These are phyloP conservation scores for Scutellaria minor DNA, from an alignment of 257 asterid species.

Conservation along the genomic window DNA sequence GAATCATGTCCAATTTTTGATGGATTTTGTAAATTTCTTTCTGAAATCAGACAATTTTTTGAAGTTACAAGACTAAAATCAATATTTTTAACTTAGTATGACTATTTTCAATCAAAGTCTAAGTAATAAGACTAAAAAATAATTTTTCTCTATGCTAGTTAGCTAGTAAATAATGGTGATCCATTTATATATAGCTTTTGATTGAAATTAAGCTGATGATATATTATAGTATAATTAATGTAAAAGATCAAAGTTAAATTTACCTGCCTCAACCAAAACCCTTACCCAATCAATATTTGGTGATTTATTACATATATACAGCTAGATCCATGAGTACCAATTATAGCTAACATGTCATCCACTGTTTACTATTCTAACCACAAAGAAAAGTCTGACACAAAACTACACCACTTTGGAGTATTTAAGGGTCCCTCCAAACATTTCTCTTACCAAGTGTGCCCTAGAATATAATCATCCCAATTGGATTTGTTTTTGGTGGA, in stretches of 20 bases:
- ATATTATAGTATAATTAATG: constrained; percentile 7
- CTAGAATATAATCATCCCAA: not conserved
- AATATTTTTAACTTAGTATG: too few relatives aligned
- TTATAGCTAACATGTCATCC: constrained; percentile 30
- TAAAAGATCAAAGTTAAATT: not conserved
- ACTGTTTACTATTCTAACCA: constrained; percentile 31
- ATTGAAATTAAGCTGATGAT: not conserved
- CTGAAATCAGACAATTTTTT: too few relatives aligned
- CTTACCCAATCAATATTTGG: constrained; percentile 34
- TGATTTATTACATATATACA: not conserved
- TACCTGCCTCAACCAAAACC: constrained; percentile 43
- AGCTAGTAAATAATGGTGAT: constrained; percentile 4
- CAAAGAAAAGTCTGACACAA: constrained; percentile 32
- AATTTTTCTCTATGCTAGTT: too few relatives aligned
- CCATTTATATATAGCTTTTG: not conserved
- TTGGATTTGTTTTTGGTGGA: too few relatives aligned
- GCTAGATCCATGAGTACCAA: constrained; percentile 17
- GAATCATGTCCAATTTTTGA: too few relatives aligned
- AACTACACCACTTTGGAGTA: constrained; percentile 24
- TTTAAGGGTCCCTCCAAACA: constrained; percentile 39
- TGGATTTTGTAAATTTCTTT: too few relatives aligned
- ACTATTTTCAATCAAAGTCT: too few relatives aligned
- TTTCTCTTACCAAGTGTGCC: constrained; percentile 17
- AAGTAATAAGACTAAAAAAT: too few relatives aligned
- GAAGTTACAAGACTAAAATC: too few relatives aligned